Evolutionary conservation across 2,329 filamentous ascomycete species (phyloP), one percentile per base, ranked within the genome.

Genomic region (Helotiales sp.): DNA sequence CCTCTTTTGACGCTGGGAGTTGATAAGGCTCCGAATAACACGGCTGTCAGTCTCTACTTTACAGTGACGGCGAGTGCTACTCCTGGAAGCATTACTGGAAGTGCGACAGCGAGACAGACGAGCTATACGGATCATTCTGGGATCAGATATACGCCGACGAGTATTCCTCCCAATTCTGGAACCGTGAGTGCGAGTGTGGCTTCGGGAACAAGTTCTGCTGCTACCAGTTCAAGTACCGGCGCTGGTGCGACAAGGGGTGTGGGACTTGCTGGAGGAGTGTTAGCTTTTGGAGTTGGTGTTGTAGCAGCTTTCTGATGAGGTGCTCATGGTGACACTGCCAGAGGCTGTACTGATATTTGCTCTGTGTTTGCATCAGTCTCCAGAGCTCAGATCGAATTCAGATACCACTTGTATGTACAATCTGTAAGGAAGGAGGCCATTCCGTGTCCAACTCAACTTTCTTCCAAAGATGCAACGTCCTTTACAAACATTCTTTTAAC

Each of bases 41-140:
- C 74, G 27, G 75, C 71, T 22, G 71, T 76, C 12, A 75, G 73
- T 55, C 63, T 75, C 31, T 78, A 78, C 59, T 77, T 73, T 62
- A 77, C 75, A 2, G 66, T 72, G 1, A 71, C 63, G 25, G 71
- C 65, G 1, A 58, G 58, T 7, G 72, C 74, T 54, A 76, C 75
- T 0, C 71, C 74, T 0, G 77, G 77, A 12, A 49, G 62, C 12
- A 77, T 79, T 52, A 77, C 75, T 13, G 75, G 77, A n/a, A 71
- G 69, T 36, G 74, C 74, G 7, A 70, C 73, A 24, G 67, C 66
- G 27, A 60, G 62, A 42, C 31, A 55, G 51, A 59, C 49, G 2
- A 50, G 12, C 13, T 59, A 22, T 13, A 49, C 51, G 7, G 55
- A 56, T 50, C 5, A 10, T 2, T 29, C 31, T 9, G 60, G 55